phyloP scores from a whole-genome alignment of 2,329 filamentous ascomycete genomes.

The Fusarium sp. region DNA sequence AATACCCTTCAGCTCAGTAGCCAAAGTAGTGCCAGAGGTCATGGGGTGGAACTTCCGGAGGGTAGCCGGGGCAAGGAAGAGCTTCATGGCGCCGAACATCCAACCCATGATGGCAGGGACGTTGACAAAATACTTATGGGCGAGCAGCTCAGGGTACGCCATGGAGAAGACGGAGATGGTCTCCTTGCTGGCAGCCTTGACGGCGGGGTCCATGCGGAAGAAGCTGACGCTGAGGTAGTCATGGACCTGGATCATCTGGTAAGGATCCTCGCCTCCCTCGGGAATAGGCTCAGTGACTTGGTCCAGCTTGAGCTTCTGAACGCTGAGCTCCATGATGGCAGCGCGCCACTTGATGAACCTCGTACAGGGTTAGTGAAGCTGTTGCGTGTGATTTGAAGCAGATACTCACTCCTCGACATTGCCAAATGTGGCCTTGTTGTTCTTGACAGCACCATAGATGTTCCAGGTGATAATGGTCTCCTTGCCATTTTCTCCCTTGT shows the following conservation, averaged over 20 bases:
- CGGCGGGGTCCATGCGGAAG: constrained; percentile 79
- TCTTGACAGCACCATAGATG: constrained; percentile 88
- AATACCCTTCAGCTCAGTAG: constrained; percentile 67
- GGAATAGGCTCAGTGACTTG: constrained; percentile 77
- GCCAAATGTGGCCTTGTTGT: constrained; percentile 85
- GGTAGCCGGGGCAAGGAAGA: constrained; percentile 78
- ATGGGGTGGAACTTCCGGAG: constrained; percentile 84
- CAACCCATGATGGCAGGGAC: constrained; percentile 93
- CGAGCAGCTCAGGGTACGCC: constrained; percentile 88
- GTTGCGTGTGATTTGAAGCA: neutral
- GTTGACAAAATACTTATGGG: constrained; percentile 94
- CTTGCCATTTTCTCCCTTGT: constrained; percentile 66
- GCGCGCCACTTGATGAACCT: constrained; percentile 93
- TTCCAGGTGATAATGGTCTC: constrained; percentile 87
- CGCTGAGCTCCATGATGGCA: constrained; percentile 87
- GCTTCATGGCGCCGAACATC: constrained; percentile 79
- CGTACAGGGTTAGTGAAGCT: constrained; percentile 19
- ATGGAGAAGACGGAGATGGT: constrained; percentile 84
- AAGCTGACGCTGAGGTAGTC: constrained; percentile 92
- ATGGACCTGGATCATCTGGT: constrained; percentile 92
- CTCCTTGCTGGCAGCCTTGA: constrained; percentile 81
- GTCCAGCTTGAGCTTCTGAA: constrained; percentile 77
- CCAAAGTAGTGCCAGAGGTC: constrained; percentile 76
- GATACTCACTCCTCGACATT: constrained; percentile 78
- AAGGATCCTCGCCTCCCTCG: constrained; percentile 80